Evolutionary conservation across 2,329 filamentous ascomycete species (phyloP), one percentile per base, ranked within the genome.

Genomic region (Tolypocladium inflatum): DNA sequence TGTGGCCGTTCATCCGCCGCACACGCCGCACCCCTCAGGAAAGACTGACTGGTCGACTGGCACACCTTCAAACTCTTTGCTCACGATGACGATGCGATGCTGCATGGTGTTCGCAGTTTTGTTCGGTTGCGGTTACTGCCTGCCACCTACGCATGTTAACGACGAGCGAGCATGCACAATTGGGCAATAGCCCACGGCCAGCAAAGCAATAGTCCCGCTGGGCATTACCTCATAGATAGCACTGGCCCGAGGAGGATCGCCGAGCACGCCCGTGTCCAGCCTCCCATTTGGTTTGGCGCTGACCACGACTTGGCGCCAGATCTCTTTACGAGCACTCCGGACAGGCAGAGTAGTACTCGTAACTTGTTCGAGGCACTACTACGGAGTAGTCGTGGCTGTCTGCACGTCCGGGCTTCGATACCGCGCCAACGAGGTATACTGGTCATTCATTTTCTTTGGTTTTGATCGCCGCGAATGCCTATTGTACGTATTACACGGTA

Each of bases 191-290:
- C 23, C 8, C 48, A 35, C 17, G 26, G 30, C 48, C 48, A 37
- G 30, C 30, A 15, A 37, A 13, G 19, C 19, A 21, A 37, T 37
- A 37, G 45, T 58, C 54, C 54, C 56, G 42, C 56, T 23, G 33
- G 39, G 55, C 55, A 62, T 62, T 59, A 61, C 57, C 59, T 62
- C 60, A 62, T 62, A 56, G 53, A 59, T 37, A 52, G 30, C 54
- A 48, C 43, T 43, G 52, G 38, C n/a, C 55, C 56, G 51, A 51
- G 52, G 37, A 56, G 35, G 50, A 55, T 56, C 43, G 55, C 60
- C 57, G 53, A 61, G 21, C 42, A 26, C 55, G 57, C 37, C 41
- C 39, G 23, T 43, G 53, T 55, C 53, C 53, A 55, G 38, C 45
- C 52, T 35, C 26, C 26, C 17, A n/a, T 55, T 51, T 53, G 39